A percentile compares a stretch with the other conserved stretches of the same genome.
Evolutionary conservation across 176 grass and related monocot genomes (phyloP).

Genomic region (Bothriochloa decipiens): DNA sequence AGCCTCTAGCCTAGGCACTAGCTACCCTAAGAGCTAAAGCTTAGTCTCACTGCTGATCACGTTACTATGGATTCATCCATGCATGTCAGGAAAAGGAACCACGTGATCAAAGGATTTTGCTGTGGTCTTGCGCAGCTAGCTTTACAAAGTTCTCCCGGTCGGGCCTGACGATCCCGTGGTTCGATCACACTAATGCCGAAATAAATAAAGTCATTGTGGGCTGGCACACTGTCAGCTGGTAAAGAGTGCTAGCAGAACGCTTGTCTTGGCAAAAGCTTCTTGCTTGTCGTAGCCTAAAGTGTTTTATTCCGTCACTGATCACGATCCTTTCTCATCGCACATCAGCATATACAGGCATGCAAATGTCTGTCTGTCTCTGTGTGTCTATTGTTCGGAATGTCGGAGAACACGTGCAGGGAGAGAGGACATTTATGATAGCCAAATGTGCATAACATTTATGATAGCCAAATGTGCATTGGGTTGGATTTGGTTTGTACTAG

Average conservation of each 20-base stretch:
- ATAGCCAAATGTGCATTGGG: too few species aligned
- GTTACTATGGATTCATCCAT: slow-evolving; percentile 5
- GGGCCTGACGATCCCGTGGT: neutral
- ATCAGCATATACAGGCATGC: neutral
- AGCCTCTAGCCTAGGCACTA: neutral
- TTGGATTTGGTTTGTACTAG: neutral
- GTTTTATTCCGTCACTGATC: slow-evolving; percentile 1
- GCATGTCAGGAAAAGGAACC: neutral
- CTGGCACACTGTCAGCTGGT: neutral
- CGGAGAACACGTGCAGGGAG: neutral
- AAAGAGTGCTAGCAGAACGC: neutral
- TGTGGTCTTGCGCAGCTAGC: slow-evolving; percentile 7
- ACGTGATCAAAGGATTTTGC: slow-evolving; percentile 20
- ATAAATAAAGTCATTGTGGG: neutral
- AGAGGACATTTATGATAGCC: neutral
- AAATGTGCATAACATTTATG: neutral
- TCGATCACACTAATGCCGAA: neutral
- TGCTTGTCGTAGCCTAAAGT: slow-evolving; percentile 20
- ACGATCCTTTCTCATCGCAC: neutral
- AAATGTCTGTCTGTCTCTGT: neutral
- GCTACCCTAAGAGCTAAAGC: too few species aligned
- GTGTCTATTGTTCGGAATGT: neutral
- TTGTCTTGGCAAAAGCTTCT: neutral
- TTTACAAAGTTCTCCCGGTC: slow-evolving; percentile 27
- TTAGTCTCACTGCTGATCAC: neutral